Percentiles rank a stretch among this genome's conserved stretches.
These are phyloP conservation scores for Vitis rotundifolia DNA, from an alignment of 164 flowering plant species.

Conservation along the genomic window DNA sequence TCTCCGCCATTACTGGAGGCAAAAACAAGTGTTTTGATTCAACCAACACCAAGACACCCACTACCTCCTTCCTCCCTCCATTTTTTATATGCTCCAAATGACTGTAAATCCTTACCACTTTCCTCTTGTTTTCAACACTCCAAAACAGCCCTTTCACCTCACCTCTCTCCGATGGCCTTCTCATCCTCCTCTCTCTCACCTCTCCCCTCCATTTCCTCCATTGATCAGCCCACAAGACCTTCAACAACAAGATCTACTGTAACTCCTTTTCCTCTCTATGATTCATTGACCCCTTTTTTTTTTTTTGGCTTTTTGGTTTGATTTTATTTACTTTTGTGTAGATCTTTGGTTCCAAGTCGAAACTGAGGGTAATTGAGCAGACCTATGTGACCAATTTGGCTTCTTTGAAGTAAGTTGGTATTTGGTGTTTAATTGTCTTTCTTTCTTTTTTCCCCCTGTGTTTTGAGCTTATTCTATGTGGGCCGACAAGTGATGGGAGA, in stretches of 20 bases:
- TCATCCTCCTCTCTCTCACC: slow-evolving; percentile 4
- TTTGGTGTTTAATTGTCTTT: not conserved
- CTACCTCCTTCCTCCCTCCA: too few species aligned
- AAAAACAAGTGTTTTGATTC: too few species aligned
- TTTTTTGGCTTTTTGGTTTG: not conserved
- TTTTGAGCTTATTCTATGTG: too few species aligned
- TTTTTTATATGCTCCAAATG: too few species aligned
- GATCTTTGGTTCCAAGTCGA: slow-evolving; percentile 39
- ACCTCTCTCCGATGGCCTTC: slow-evolving; percentile 13
- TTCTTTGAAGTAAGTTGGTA: slow-evolving; percentile 34
- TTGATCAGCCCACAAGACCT: not conserved
- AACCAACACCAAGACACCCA: too few species aligned
- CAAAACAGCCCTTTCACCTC: not conserved
- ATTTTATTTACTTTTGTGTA: slow-evolving; percentile 23
- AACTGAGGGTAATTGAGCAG: slow-evolving; percentile 26
- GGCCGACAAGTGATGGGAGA: too few species aligned
- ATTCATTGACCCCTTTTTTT: not conserved
- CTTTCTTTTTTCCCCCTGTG: not conserved
- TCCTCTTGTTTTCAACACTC: too few species aligned
- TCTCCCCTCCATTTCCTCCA: not conserved
- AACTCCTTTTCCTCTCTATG: not conserved
- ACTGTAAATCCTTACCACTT: too few species aligned
- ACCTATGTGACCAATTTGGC: slow-evolving; percentile 32
- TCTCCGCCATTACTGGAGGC: too few species aligned
- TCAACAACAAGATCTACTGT: slow-evolving; percentile 13